Evolutionary conservation across 2,329 filamentous ascomycete species (phyloP), one percentile per base, ranked within the genome.

Genomic region (Cercospora zeina): DNA sequence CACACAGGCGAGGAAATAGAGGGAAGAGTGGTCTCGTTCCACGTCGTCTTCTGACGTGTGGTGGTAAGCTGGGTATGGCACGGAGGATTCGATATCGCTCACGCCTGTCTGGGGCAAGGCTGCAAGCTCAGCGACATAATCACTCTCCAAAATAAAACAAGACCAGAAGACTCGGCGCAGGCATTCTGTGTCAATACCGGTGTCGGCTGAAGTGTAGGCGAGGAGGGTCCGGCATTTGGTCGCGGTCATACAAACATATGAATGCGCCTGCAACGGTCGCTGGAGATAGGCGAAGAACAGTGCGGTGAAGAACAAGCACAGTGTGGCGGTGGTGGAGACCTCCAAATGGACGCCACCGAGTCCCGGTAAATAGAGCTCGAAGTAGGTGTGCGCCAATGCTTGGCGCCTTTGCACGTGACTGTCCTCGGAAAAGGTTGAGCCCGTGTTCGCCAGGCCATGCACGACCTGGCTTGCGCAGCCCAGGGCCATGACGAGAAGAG

Each of bases 261-360:
- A 58, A 42, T 60, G 61, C 10, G 62, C 62, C 53, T 64, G 62
- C 2, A 64, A 37, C 34, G 62, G 62, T n/a, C 62, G 16, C 34
- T 64, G 62, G 1, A 64, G 54, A 49, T 62, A 64, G 8, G 62
- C 62, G 39, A 64, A 64, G 62, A 62, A 62, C 24, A 64, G 57
- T n/a, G 62, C 62, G 9, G 62, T 61, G 33, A 64, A 59, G 54
- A 64, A 64, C 21, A 64, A 39, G 16, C 62, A 64, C 30, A 62
- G 62, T 16, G 62, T 64, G 13, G 58, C 59, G 7, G 54, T 58
- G 19, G 54, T 62, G 13, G 62, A 64, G 0, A 61, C 24, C 16
- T 64, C 58, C 55, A 62, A 14, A 30, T 64, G 62, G 11, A 64
- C 54, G n/a, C 57, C 31, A 13, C 50, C 31, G 11, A 64, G 47